Evolutionary conservation across 1,284 basidiomycete species (phyloP), one percentile per base, ranked within the genome.

Genomic region (Tylopilus orsonianus): DNA sequence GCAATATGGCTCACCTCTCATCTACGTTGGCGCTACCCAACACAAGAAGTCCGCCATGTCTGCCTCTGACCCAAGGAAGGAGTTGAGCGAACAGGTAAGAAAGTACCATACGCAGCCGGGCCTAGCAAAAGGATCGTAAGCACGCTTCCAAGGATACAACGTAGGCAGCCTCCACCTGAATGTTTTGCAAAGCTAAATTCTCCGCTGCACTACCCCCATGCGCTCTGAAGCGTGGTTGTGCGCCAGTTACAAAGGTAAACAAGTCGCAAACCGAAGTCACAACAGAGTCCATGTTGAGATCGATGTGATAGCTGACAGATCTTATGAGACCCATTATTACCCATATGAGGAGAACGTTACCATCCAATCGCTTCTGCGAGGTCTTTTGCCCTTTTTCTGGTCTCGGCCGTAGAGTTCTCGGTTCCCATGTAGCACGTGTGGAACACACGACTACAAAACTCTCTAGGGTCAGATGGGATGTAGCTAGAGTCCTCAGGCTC

Each of bases 371-470:
- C 89, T 43, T 84, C 75, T 2, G 90, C 85, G 6, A 99, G 80
- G 41, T 88, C 82, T 64, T 90, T 94, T 2, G 96, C 97, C 29
- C 96, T 79, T 53, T 78, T 71, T 12, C 94, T 76, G 8, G 97
- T 99, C 57, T 97, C 96, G 2, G 69, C 69, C 54, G 87, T 91
- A 9, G 93, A 97, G 67, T 99, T 96, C 67, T 95, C 90, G 0
- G 96, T 99, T 10, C 96, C 96, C 97, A 99, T 99, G 71, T 97
- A 99, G 71, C 93, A 97, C 0, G 96, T 97, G 65, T 98, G 93
- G 75, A 99, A 97, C 50, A 98, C 85, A 26, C 93, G 79, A 48
- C 75, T 76, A 39, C 85, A 83, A 56, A 98, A 93, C 62, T 98
- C 97, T 49, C 78, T 80, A 1, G 95, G 83, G 62, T 97, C 91